These are phyloP conservation scores for Sugiyamaella grinbergsii DNA, from an alignment of 1,139 yeast genomes.

Conservation along the genomic window DNA sequence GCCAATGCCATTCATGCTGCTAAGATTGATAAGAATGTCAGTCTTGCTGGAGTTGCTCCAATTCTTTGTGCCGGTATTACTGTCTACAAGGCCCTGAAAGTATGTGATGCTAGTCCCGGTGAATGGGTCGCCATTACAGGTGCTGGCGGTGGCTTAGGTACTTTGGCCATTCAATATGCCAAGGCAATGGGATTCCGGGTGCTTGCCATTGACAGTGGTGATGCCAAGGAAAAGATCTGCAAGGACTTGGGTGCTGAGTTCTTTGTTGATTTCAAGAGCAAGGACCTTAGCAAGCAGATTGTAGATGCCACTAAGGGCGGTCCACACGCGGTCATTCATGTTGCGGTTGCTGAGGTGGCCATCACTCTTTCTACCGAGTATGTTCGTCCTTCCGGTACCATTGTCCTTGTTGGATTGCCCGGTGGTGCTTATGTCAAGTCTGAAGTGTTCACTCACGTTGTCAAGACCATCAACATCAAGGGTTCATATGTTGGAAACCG, in stretches of 20 bases:
- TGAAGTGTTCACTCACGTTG: constrained; percentile 65
- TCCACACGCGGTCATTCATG: constrained; percentile 79
- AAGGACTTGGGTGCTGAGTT: constrained; percentile 67
- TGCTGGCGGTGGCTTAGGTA: constrained; percentile 85
- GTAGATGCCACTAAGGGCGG: constrained; percentile 66
- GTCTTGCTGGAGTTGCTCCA: constrained; percentile 75
- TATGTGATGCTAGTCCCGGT: constrained; percentile 65
- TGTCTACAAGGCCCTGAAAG: constrained; percentile 79
- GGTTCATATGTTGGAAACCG: constrained; percentile 85
- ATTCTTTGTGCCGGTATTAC: constrained; percentile 82
- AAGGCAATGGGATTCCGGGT: constrained; percentile 81
- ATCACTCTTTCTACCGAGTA: constrained; percentile 67
- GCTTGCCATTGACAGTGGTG: constrained; percentile 75
- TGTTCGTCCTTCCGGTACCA: constrained; percentile 74
- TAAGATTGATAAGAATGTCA: constrained; percentile 66
- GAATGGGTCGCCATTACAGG: constrained; percentile 82
- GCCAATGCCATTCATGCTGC: constrained; percentile 90
- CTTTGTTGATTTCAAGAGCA: constrained; percentile 61
- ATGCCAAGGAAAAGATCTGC: constrained; percentile 58
- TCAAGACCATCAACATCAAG: constrained; percentile 62
- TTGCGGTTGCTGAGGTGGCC: constrained; percentile 75
- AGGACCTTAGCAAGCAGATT: constrained; percentile 56
- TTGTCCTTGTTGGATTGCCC: constrained; percentile 80
- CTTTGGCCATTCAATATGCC: constrained; percentile 79
- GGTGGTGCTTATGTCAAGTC: constrained; percentile 66